phyloP scores from a whole-genome alignment of 495 filamentous ascomycete genomes.

The Podospora pseudopauciseta region DNA sequence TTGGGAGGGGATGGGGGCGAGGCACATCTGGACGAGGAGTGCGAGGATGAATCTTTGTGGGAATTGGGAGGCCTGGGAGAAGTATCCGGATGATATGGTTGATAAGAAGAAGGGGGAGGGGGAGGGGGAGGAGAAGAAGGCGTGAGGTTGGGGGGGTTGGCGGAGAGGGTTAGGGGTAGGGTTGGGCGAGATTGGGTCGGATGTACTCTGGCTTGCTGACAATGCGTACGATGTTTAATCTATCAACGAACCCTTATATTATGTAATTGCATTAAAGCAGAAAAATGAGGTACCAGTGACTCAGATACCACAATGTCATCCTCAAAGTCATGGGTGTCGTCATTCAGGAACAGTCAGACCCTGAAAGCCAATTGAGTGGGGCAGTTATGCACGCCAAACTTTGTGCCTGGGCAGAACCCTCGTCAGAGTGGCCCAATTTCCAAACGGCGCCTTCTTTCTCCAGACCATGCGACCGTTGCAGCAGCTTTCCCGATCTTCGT shows the following conservation, averaged over 20 bases:
- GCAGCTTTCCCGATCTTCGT: conserved; percentile 9
- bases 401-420: background rate
- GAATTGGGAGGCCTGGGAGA: conserved; percentile 9
- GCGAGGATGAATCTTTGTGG: conserved; percentile 4
- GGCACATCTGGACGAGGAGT: conserved; percentile 7
- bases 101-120: background rate
- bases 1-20: conserved; percentile 14
- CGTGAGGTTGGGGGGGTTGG: background rate
- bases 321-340: background rate
- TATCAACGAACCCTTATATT: too few species aligned
- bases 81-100: conserved; percentile 6
- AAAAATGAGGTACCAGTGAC: too few species aligned
- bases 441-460: conserved; percentile 1
- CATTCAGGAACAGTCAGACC: background rate
- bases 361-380: background rate
- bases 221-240: too few species aligned
- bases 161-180: background rate
- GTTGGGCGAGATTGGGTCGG: too few species aligned
- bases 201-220: too few species aligned
- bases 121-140: background rate
- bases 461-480: conserved; percentile 16
- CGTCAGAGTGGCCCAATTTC: background rate
- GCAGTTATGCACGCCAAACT: background rate
- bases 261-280: too few species aligned
- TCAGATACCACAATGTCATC: too few species aligned